Evolutionary conservation across 1,284 basidiomycete genomes (phyloP).

Genomic region (Apiotrichum veenhuisii): DNA sequence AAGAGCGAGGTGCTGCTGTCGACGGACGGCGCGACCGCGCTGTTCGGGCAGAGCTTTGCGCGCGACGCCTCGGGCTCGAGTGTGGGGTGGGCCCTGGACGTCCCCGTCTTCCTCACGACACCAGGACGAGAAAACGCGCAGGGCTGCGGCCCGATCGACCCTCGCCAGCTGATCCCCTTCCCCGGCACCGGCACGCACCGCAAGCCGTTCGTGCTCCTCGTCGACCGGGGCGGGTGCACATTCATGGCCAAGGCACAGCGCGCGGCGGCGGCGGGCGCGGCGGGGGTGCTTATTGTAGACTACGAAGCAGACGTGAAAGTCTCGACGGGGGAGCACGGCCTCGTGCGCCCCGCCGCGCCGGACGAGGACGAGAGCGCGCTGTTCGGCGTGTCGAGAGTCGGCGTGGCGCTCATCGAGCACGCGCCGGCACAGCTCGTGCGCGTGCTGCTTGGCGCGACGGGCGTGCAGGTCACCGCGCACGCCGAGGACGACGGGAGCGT

Average conservation of each 20-base stretch:
- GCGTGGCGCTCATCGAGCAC: constrained; percentile 32
- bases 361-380: constrained; percentile 11
- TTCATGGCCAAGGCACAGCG: constrained; percentile 72
- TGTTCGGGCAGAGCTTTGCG: constrained; percentile 9
- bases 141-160: constrained; percentile 15
- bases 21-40: constrained; percentile 37
- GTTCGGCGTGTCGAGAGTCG: constrained; percentile 21
- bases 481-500: neutral
- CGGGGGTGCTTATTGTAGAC: constrained; percentile 66
- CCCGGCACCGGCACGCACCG: too few relatives aligned
- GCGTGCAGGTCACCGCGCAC: neutral
- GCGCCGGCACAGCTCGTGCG: constrained; percentile 22
- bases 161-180: constrained; percentile 3
- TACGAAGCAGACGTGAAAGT: neutral
- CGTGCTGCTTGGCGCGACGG: neutral
- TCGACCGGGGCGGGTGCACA: constrained; percentile 65
- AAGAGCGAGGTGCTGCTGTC: constrained; percentile 39
- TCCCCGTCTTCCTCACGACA: constrained; percentile 10
- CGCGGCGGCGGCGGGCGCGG: constrained; percentile 64
- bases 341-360: constrained; percentile 38
- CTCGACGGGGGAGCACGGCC: constrained; percentile 6
- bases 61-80: neutral
- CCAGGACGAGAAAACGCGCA: neutral
- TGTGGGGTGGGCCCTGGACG: constrained; percentile 3
- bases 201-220: constrained; percentile 25